phyloP scores from a whole-genome alignment of 257 asterid species.

The Solanum infundibuliforme region DNA sequence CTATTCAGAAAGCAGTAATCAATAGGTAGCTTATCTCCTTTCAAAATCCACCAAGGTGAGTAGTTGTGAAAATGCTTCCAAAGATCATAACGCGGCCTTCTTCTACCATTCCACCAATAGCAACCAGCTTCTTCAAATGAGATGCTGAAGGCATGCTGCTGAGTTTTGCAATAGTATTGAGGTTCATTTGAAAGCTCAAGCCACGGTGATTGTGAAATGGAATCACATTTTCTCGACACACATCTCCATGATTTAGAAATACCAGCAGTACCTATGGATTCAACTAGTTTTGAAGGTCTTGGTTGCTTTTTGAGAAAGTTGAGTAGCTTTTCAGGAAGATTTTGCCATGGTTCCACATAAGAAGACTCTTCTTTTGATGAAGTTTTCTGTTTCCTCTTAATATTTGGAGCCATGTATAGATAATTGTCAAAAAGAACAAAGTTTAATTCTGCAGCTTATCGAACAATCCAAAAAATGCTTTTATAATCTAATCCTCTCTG shows the following conservation, averaged over 20 bases:
- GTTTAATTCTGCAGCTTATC: background rate
- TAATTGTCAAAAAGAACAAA: background rate
- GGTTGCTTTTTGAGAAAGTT: background rate
- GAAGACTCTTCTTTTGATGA: background rate
- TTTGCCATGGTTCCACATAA: background rate
- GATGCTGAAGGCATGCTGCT: background rate
- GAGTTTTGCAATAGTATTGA: background rate
- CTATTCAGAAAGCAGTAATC: background rate
- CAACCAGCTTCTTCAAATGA: background rate
- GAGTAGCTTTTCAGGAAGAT: background rate
- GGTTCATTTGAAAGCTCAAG: constrained; percentile 9
- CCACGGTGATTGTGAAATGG: background rate
- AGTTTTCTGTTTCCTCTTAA: background rate
- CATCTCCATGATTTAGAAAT: constrained; percentile 1
- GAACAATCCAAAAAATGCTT: background rate
- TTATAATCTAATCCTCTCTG: background rate
- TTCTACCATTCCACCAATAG: background rate
- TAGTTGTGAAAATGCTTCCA: constrained; percentile 1
- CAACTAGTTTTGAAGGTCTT: background rate
- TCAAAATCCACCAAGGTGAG: background rate
- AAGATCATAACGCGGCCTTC: background rate
- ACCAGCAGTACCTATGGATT: background rate
- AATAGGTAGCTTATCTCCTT: background rate
- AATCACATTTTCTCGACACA: constrained; percentile 4
- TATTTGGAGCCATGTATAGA: constrained; percentile 2